Evolutionary conservation across 345 rosid genomes (phyloP).

Genomic region (Arabis hirsuta): DNA sequence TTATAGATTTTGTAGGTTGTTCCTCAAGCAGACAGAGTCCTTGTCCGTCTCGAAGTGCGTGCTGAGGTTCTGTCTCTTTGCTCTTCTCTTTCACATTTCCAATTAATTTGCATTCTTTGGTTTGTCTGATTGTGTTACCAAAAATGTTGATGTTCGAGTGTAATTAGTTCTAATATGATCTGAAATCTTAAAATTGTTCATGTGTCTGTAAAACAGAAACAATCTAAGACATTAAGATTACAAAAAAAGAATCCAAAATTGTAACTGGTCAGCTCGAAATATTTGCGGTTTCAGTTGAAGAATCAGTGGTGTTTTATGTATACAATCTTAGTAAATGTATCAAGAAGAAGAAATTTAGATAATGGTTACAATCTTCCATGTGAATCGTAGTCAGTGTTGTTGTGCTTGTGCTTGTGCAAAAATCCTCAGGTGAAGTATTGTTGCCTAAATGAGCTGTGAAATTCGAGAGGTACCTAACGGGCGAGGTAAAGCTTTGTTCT

Average conservation of each 20-base stretch:
- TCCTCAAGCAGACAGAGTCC: conserved; percentile 91
- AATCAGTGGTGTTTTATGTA: background rate
- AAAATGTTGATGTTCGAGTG: background rate
- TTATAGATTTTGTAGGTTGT: conserved; percentile 54
- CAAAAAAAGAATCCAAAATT: background rate
- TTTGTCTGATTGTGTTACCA: too few species aligned
- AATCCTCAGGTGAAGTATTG: conserved; percentile 82
- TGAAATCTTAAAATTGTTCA: background rate
- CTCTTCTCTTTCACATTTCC: background rate
- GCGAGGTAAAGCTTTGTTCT: conserved; percentile 59
- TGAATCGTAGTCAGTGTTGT: background rate
- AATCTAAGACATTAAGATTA: background rate
- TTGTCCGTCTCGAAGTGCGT: conserved; percentile 70
- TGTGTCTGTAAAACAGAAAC: background rate
- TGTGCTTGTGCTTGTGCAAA: conserved; percentile 45
- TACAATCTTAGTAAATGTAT: conserved; percentile 4
- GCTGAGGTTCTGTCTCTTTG: conserved; percentile 56
- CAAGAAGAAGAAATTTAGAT: background rate
- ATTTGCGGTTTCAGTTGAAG: background rate
- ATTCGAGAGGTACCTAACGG: conserved; percentile 73
- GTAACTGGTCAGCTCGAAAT: background rate
- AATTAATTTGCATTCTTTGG: background rate
- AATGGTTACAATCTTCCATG: background rate
- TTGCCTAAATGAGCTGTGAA: conserved; percentile 85
- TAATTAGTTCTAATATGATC: background rate